Evolutionary conservation across 1,139 yeast species (phyloP), one percentile per base, ranked within the genome.

Genomic region (Torulaspora pretoriensis): DNA sequence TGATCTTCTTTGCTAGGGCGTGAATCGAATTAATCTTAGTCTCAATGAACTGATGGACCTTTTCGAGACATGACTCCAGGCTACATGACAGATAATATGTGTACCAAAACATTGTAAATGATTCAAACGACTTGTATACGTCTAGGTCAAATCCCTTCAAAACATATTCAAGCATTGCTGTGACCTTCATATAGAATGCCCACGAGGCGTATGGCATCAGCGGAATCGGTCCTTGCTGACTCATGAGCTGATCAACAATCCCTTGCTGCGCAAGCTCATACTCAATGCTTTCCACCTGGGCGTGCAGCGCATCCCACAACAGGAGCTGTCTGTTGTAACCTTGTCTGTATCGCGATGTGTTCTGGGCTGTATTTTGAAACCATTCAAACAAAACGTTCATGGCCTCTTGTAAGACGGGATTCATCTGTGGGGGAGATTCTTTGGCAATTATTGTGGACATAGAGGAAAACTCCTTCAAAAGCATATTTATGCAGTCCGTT

Each of bases 321-420:
- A 78, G 56, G 53, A 79, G 56, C 60, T 75, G 67, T 62, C 82
- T 71, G 56, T 80, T 63, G 62, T 83, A 66, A 55, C 78, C 72
- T 59, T 88, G 96, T 52, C 96, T 77, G 59, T 87, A 92, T 43
- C 96, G 75, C 43, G 95, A 80, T 22, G 87, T 80, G 59, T 90
- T 90, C 62, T 82, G 85, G 13, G 87, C 82, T 50, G 72, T 68
- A 2, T 75, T 70, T 9, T 79, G 75, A 31, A 85, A 60, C 56
- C 74, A 69, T 47, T 83, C 88, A 57, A 77, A 77, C 19, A 72
- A 63, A 0, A 75, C 76, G 2, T 71, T 53, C 12, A 55, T 41
- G 19, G 55, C 52, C 39, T 63, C 65, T 24, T 54, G 54, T 14
- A 56, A 30, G 2, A 46, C 40, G 3, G 52, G 56, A 1, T 53